Conservation (phyloP, 2,329 filamentous ascomycete genomes). For the Colletotrichum caudatum region DNA sequence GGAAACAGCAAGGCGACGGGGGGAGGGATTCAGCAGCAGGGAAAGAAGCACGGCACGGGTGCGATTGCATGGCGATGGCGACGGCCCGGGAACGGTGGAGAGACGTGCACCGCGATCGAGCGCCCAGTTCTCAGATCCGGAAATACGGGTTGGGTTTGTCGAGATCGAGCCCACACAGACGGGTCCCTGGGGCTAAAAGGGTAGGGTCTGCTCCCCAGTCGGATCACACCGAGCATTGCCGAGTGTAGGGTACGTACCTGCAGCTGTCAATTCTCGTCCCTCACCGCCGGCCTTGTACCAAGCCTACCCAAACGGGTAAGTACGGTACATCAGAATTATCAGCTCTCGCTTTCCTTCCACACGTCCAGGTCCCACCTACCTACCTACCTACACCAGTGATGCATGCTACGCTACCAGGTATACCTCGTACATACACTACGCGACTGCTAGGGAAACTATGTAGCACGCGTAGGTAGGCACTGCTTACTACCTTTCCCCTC, state of each 20-base stretch:
- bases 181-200: slow-evolving; percentile 27
- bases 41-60: not conserved
- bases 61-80: slow-evolving; percentile 30
- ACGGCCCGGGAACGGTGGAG: slow-evolving; percentile 30
- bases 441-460: no score
- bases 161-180: slow-evolving; percentile 37
- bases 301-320: no score
- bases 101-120: slow-evolving; percentile 27
- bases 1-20: no score
- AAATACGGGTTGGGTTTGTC: slow-evolving; percentile 32
- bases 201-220: not conserved
- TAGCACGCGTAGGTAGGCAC: no score
- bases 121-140: slow-evolving; percentile 28
- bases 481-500: not conserved
- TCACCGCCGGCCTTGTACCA: not conserved
- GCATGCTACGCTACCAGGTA: no score
- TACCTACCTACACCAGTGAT: no score
- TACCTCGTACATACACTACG: no score
- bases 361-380: no score
- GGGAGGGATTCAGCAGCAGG: no score
- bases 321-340: no score
- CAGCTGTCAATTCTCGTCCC: not conserved
- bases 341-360: no score
- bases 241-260: not conserved
- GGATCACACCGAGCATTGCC: not conserved